phyloP scores from a whole-genome alignment of 495 filamentous ascomycete species.

The Neurospora sp. region DNA sequence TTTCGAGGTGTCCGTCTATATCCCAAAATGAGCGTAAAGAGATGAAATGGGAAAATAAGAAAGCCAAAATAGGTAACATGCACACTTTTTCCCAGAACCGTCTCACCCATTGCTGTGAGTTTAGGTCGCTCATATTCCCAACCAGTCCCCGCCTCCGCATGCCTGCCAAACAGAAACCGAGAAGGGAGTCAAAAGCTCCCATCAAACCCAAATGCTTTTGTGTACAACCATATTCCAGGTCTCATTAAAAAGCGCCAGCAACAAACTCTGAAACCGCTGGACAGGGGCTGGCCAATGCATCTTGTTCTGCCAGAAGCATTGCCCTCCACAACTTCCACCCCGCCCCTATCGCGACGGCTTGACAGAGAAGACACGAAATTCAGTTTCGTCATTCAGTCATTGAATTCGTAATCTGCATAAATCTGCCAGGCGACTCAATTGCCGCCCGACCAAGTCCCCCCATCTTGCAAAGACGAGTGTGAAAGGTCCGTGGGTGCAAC shows the following conservation, averaged over 20 bases:
- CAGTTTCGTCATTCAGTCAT: conserved; percentile 11
- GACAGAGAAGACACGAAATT: conserved; percentile 13
- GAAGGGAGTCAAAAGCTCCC: not conserved
- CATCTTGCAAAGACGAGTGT: not conserved
- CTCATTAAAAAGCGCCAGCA: not conserved
- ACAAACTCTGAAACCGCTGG: not conserved
- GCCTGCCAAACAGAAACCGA: conserved; percentile 1
- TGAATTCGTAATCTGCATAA: conserved; percentile 14
- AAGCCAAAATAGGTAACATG: not conserved
- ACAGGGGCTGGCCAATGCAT: not conserved
- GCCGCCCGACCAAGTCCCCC: not conserved
- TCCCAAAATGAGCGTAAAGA: not conserved
- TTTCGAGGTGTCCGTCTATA: not conserved
- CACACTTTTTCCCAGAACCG: not conserved
- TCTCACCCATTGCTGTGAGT: not conserved
- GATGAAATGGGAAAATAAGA: not conserved
- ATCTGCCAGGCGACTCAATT: not conserved
- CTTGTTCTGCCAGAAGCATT: conserved; percentile 2
- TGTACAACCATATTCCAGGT: not conserved
- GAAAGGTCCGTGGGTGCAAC: not conserved
- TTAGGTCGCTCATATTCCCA: not conserved
- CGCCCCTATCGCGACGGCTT: conserved; percentile 2
- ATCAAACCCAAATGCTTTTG: not conserved
- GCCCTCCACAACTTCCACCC: conserved; percentile 7
- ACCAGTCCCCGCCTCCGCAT: not conserved